A percentile compares a stretch with the other conserved stretches of the same genome.
These are phyloP conservation scores for Camellia granthamiana DNA, from an alignment of 148 eudicot species.

Conservation along the genomic window DNA sequence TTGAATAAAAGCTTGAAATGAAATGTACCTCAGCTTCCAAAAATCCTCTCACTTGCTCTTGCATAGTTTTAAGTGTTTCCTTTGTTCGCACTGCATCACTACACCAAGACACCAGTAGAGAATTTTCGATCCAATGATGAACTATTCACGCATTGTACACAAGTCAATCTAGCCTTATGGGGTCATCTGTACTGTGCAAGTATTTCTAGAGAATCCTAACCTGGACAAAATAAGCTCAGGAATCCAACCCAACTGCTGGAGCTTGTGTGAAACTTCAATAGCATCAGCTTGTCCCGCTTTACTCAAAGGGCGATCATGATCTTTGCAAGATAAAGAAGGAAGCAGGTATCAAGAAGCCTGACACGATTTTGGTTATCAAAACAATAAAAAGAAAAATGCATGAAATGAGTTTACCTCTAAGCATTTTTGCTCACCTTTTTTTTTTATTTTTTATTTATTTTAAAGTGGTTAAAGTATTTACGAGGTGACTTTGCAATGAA, in stretches of 20 bases:
- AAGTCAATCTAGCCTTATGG: neutral
- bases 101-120: constrained; percentile 16
- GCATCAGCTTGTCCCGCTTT: constrained; percentile 79
- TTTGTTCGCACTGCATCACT: constrained; percentile 80
- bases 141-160: neutral
- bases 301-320: constrained; percentile 93
- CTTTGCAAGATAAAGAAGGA: constrained; percentile 32
- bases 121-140: neutral
- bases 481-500: neutral
- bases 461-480: neutral
- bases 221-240: constrained; percentile 83
- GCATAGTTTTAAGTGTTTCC: constrained; percentile 81
- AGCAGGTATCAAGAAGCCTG: neutral
- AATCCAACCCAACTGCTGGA: constrained; percentile 76
- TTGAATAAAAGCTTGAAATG: constrained; percentile 82
- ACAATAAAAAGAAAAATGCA: neutral
- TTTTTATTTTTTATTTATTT: neutral
- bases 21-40: constrained; percentile 74
- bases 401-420: neutral
- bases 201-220: constrained; percentile 26
- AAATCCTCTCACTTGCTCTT: constrained; percentile 58
- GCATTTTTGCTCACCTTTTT: neutral
- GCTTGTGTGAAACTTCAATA: constrained; percentile 59
- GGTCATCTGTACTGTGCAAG: neutral
- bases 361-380: neutral